Conservation (phyloP, 352 stramenopile genomes). For the Globisporangium spiculum region DNA sequence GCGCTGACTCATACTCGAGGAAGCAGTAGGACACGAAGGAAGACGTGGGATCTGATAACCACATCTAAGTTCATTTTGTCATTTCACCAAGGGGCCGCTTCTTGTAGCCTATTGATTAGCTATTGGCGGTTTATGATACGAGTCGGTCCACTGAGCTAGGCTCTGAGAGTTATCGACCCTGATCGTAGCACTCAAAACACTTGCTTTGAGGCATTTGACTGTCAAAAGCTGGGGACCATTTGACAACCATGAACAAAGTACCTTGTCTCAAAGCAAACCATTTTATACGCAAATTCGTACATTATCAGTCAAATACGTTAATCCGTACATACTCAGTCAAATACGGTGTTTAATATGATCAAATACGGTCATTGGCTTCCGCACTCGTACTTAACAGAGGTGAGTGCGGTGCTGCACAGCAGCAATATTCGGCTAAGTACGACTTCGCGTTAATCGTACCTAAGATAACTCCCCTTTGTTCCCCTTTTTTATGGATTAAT, state of each 20-base stretch:
- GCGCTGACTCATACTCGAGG: neutral
- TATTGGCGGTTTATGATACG: too few species aligned
- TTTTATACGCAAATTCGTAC: neutral
- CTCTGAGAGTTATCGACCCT: neutral
- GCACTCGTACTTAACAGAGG: neutral
- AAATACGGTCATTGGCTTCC: too few species aligned
- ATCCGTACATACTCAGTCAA: too few species aligned
- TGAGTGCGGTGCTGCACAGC: neutral
- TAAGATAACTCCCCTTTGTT: too few species aligned
- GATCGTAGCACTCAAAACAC: neutral
- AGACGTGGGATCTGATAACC: neutral
- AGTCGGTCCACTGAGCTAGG: neutral
- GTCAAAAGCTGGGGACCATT: neutral
- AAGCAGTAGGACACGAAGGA: neutral
- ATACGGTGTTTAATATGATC: too few species aligned
- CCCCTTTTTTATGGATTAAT: neutral
- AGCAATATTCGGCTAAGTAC: neutral
- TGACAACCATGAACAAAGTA: neutral
- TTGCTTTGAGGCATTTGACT: neutral
- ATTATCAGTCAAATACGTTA: neutral
- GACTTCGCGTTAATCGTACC: neutral
- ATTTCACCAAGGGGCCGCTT: neutral
- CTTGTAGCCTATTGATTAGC: too few species aligned
- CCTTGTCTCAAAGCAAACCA: neutral
- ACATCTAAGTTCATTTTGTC: neutral